These are phyloP conservation scores for Metschnikowia gruessii DNA, from an alignment of 805 yeast genomes.

Conservation along the genomic window DNA sequence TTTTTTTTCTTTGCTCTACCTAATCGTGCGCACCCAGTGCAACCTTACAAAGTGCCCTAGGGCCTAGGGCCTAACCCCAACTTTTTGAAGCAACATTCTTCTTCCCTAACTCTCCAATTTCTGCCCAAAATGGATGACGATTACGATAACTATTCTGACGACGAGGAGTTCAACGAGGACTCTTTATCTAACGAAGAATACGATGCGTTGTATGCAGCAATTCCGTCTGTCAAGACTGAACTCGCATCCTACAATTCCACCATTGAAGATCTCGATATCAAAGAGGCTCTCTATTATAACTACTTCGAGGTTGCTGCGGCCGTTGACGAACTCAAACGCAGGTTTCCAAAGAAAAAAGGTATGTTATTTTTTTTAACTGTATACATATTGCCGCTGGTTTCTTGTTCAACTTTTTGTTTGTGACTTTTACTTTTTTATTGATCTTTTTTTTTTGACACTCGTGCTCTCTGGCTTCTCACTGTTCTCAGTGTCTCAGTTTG, in stretches of 20 bases:
- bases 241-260: constrained; percentile 40
- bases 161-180: constrained; percentile 39
- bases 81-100: no score
- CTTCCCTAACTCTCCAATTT: no score
- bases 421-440: neutral
- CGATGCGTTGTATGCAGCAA: constrained; percentile 38
- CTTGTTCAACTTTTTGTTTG: neutral
- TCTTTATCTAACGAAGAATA: constrained; percentile 39
- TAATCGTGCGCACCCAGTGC: neutral
- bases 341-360: constrained; percentile 40
- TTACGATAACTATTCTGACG: constrained; percentile 26
- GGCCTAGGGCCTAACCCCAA: no score
- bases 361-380: constrained; percentile 28
- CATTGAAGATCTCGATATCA: constrained; percentile 49
- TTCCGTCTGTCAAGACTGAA: constrained; percentile 43
- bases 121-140: constrained; percentile 21
- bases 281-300: constrained; percentile 57
- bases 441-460: constrained; percentile 1
- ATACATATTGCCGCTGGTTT: neutral
- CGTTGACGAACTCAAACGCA: constrained; percentile 43
- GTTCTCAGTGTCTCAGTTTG: no score
- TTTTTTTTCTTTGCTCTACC: constrained; percentile 11
- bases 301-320: constrained; percentile 55
- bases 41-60: no score
- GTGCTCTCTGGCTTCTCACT: neutral